A percentile compares a stretch with the other conserved stretches of the same genome.
phyloP scores from a whole-genome alignment of 2,329 filamentous ascomycete species.

The Pseudocercospora pini-densiflorae region DNA sequence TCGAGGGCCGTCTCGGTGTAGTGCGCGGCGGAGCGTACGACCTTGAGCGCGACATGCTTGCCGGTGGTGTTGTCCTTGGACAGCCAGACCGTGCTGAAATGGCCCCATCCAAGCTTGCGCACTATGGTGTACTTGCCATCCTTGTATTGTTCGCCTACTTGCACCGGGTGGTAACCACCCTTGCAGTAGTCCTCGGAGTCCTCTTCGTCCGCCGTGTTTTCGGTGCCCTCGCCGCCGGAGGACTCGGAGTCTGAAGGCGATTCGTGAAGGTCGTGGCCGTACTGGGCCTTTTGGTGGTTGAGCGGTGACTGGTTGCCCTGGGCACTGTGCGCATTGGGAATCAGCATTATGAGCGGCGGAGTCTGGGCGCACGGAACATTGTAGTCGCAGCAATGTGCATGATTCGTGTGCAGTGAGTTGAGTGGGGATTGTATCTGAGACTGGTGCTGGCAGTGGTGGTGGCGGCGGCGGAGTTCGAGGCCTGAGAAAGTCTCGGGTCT shows the following conservation, averaged over 20 bases:
- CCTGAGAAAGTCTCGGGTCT: slow-evolving; percentile 20
- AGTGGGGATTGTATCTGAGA: slow-evolving; percentile 6
- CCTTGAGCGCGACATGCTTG: slow-evolving; percentile 97
- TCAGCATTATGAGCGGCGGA: slow-evolving; percentile 30
- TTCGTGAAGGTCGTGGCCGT: slow-evolving; percentile 64
- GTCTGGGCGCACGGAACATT: slow-evolving; percentile 21
- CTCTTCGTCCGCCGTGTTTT: slow-evolving; percentile 96
- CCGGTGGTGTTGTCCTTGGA: slow-evolving; percentile 82
- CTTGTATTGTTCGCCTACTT: slow-evolving; percentile 95
- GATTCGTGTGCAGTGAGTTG: slow-evolving; percentile 11
- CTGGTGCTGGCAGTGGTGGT: slow-evolving; percentile 10
- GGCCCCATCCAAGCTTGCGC: slow-evolving; percentile 96
- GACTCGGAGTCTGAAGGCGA: slow-evolving; percentile 68
- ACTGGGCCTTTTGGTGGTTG: slow-evolving; percentile 43
- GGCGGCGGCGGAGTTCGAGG: slow-evolving; percentile 15
- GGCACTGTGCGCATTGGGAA: slow-evolving; percentile 28
- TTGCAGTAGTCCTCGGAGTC: slow-evolving; percentile 99
- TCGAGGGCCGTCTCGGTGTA: slow-evolving; percentile 99
- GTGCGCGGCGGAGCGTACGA: slow-evolving; percentile 95
- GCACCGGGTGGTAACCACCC: slow-evolving; percentile 95
- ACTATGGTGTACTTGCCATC: slow-evolving; percentile 96
- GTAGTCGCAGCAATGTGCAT: slow-evolving; percentile 19
- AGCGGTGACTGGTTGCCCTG: slow-evolving; percentile 33
- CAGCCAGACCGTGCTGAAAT: slow-evolving; percentile 96
- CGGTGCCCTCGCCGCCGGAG: slow-evolving; percentile 76